These are phyloP conservation scores for Capsicum baccatum DNA, from an alignment of 257 asterid species.

Conservation along the genomic window DNA sequence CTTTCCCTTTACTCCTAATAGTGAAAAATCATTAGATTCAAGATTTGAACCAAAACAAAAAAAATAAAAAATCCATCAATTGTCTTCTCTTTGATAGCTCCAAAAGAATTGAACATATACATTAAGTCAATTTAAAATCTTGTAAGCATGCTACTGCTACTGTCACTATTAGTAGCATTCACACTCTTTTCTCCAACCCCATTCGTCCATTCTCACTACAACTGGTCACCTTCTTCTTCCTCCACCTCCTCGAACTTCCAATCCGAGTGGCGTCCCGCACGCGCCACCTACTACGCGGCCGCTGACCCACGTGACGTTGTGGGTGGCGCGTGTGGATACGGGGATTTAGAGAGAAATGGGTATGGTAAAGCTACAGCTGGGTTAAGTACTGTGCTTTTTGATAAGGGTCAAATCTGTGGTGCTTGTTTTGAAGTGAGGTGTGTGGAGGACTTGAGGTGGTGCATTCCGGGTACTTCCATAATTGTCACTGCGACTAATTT, in stretches of 20 bases:
- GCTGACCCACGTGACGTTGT: constrained; percentile 74
- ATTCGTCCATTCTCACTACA: constrained; percentile 56
- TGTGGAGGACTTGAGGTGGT: constrained; percentile 89
- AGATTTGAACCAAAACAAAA: neutral
- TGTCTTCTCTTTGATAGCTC: constrained; percentile 8
- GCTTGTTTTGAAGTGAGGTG: constrained; percentile 91
- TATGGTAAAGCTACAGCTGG: constrained; percentile 99
- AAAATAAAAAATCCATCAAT: neutral
- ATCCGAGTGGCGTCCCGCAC: constrained; percentile 84
- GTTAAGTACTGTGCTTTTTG: constrained; percentile 75
- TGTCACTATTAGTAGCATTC: constrained; percentile 32
- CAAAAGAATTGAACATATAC: neutral
- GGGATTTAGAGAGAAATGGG: constrained; percentile 73
- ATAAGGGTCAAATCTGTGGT: constrained; percentile 96
- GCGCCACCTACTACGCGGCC: constrained; percentile 87
- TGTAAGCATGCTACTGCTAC: constrained; percentile 14
- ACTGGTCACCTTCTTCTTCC: constrained; percentile 50
- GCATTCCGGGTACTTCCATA: constrained; percentile 91
- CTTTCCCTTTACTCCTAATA: neutral
- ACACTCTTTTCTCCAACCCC: constrained; percentile 42
- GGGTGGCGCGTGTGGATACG: constrained; percentile 98
- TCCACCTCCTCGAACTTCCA: constrained; percentile 50
- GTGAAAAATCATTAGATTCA: neutral
- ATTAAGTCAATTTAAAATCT: neutral
- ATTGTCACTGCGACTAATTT: constrained; percentile 93